Evolutionary conservation across 306 rosid genomes (phyloP).

Genomic region (Dicorynia guianensis): DNA sequence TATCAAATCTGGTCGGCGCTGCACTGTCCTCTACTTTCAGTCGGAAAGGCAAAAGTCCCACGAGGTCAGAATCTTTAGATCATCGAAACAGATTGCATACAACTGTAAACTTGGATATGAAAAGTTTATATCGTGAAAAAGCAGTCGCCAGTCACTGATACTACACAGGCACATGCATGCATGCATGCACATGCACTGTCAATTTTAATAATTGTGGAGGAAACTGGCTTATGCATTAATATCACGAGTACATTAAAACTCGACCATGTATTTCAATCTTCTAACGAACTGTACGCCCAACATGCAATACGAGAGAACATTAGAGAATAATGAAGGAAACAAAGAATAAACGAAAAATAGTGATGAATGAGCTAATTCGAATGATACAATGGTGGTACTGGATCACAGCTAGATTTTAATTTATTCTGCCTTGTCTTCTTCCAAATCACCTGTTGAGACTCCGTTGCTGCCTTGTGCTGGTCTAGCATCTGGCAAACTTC

Average conservation of each 20-base stretch:
- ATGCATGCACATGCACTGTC: no score
- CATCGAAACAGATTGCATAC: background rate
- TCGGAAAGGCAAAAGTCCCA: no score
- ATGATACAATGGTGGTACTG: constrained; percentile 42
- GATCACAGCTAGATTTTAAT: constrained; percentile 37
- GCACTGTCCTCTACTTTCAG: no score
- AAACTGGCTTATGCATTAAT: background rate
- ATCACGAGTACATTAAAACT: constrained; percentile 12
- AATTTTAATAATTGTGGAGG: no score
- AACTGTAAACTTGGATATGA: constrained; percentile 35
- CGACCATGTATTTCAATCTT: constrained; percentile 36
- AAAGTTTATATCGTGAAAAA: background rate
- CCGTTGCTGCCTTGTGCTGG: constrained; percentile 53
- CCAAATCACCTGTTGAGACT: constrained; percentile 62
- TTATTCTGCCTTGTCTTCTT: constrained; percentile 91
- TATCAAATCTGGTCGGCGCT: no score
- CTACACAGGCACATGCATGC: background rate
- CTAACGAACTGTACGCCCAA: constrained; percentile 11
- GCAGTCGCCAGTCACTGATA: background rate
- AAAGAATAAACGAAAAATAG: constrained; percentile 30
- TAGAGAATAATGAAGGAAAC: constrained; percentile 22
- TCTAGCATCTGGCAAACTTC: constrained; percentile 55
- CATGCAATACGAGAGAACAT: constrained; percentile 28
- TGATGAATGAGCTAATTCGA: constrained; percentile 30
- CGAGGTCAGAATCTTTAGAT: no score